phyloP scores from a whole-genome alignment of 176 grass and related monocot genomes.

The Carex cristatella region DNA sequence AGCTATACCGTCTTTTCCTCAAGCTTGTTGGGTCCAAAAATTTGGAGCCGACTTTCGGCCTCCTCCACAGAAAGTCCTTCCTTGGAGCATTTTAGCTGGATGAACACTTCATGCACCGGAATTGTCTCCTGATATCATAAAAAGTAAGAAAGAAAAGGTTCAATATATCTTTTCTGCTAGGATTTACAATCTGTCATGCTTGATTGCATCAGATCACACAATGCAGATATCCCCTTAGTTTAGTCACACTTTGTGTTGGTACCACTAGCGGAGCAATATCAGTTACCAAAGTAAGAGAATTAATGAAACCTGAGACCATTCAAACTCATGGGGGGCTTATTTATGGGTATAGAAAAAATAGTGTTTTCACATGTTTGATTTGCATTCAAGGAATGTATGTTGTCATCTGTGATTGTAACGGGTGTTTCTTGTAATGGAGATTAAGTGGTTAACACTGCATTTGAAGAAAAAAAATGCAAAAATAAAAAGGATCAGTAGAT shows the following conservation, averaged over 20 bases:
- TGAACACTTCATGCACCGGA: conserved; percentile 72
- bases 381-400: neutral
- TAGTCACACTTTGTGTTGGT: neutral
- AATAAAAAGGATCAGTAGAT: neutral
- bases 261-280: neutral
- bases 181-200: neutral
- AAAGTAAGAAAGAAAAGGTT: neutral
- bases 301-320: neutral
- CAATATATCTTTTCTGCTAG: neutral
- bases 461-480: neutral
- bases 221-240: neutral
- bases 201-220: neutral
- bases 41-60: conserved; percentile 57
- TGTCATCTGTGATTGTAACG: neutral
- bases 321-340: neutral
- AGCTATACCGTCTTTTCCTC: conserved; percentile 61
- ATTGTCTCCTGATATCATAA: conserved; percentile 55
- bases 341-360: neutral
- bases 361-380: neutral
- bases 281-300: neutral
- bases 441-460: neutral
- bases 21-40: conserved; percentile 87
- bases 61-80: conserved; percentile 45
- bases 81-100: conserved; percentile 71
- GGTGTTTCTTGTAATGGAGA: neutral